Evolutionary conservation across 75 land plant species (phyloP), one percentile per base, ranked within the genome.

Genomic region (Selaginella moellendorffii): DNA sequence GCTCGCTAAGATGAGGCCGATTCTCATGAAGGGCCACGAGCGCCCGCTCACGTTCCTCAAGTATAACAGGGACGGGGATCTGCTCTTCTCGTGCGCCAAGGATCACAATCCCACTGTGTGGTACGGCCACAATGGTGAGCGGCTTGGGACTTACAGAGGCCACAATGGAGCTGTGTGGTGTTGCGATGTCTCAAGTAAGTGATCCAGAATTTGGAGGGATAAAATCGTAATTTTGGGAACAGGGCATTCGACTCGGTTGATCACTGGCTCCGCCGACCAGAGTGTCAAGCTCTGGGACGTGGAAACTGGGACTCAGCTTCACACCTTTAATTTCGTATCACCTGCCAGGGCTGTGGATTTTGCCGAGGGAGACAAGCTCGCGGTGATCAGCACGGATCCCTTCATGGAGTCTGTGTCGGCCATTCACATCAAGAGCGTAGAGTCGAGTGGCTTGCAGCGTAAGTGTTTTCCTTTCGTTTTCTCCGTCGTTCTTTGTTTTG

Each of bases 111-210:
- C 97, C 61, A 91, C 81, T 54, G 97, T 88, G 28, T 91, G 97
- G 95, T 91, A 75, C 54, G 85, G 84, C 19, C 89, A 88, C 68
- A 88, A 88, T 59, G 97, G 97, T 54, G 96, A 91, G 78, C 95
- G 97, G 14, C 68, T 91, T 31, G 97, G 97, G 9, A 91, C 97
- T 0, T 91, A 91, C 69, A 60, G 68, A 1, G 97, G 95, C 64
- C 97, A 90, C 74, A 90, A 90, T 36, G 97, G 97, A 21, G 97
- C 97, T n/a, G 93, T 87, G 24, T 90, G 97, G 97, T 82, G 80
- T 66, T 91, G 97, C 69, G 97, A 88, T 67, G 84, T 91, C 31
- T 82, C 97, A 30, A 68, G 97, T 82, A 66, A 73, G 76, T 67
- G 0, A n/a, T n/a, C n/a, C n/a, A n/a, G n/a, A n/a, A n/a, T n/a